phyloP scores from a whole-genome alignment of 2,329 filamentous ascomycete species.

The Bipolaris sorokiniana region DNA sequence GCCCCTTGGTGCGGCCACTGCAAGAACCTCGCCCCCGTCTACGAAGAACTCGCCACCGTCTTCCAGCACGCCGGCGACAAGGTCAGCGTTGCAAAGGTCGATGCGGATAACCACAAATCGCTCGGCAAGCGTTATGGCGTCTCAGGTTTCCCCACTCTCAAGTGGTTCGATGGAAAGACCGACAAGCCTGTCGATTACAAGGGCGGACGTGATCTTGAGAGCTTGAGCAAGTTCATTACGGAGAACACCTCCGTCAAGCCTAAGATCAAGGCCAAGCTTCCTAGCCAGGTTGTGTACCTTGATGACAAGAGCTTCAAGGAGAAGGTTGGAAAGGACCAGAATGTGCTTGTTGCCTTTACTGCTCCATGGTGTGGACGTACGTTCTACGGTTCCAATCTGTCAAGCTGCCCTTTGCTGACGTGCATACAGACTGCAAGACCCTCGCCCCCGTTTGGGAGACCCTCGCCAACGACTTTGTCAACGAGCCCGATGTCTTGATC shows the following conservation, averaged over 20 bases:
- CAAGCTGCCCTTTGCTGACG: slow-evolving; percentile 14
- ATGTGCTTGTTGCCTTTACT: slow-evolving; percentile 94
- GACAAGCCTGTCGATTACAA: slow-evolving; percentile 84
- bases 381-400: slow-evolving; percentile 50
- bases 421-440: slow-evolving; percentile 83
- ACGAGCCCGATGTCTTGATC: slow-evolving; percentile 79
- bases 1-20: slow-evolving; percentile 99
- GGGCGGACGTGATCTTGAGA: slow-evolving; percentile 85
- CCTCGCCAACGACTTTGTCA: slow-evolving; percentile 79
- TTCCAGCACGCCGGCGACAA: slow-evolving; percentile 77
- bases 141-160: slow-evolving; percentile 94
- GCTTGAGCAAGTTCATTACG: slow-evolving; percentile 76
- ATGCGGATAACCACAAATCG: slow-evolving; percentile 85
- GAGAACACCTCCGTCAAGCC: slow-evolving; percentile 87
- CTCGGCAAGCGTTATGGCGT: slow-evolving; percentile 87
- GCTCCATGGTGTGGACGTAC: slow-evolving; percentile 98
- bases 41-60: slow-evolving; percentile 81
- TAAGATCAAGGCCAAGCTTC: slow-evolving; percentile 74
- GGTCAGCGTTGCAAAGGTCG: slow-evolving; percentile 92
- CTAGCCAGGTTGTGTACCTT: slow-evolving; percentile 79
- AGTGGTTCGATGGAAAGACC: slow-evolving; percentile 97
- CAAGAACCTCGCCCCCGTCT: slow-evolving; percentile 94
- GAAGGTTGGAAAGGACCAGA: slow-evolving; percentile 80
- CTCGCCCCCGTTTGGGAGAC: slow-evolving; percentile 91
- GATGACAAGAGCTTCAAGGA: slow-evolving; percentile 79